phyloP scores from a whole-genome alignment of 2,329 filamentous ascomycete genomes.

The Pezicula neosporulosa region DNA sequence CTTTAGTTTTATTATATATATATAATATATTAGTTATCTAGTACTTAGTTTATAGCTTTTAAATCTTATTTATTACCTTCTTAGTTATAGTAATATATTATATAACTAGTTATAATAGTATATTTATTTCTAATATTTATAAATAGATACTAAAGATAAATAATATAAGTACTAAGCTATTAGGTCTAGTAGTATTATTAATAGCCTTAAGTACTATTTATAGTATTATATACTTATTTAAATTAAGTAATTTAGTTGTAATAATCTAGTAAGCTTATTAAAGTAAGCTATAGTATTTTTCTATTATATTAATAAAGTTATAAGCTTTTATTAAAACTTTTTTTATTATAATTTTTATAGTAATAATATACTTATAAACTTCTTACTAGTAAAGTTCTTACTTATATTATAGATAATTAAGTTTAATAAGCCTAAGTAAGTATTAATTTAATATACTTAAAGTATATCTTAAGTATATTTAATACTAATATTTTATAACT shows the following conservation, averaged over 20 bases:
- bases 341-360: too few relatives aligned
- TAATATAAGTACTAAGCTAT: constrained; percentile 4
- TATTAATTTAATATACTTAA: too few relatives aligned
- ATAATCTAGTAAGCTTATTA: constrained; percentile 4
- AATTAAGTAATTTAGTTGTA: constrained; percentile 1
- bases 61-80: constrained; percentile 4
- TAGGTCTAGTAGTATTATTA: too few relatives aligned
- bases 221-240: constrained; percentile 3
- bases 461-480: too few relatives aligned
- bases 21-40: constrained; percentile 1
- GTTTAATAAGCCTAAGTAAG: too few relatives aligned
- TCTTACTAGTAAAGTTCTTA: too few relatives aligned
- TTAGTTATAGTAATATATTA: neutral
- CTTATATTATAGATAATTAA: too few relatives aligned
- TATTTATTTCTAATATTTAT: neutral
- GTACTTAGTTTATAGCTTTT: neutral
- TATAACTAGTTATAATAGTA: neutral
- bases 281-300: constrained; percentile 2
- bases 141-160: constrained; percentile 9
- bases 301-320: too few relatives aligned
- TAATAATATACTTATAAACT: too few relatives aligned
- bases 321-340: too few relatives aligned
- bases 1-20: neutral
- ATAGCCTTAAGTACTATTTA: constrained; percentile 11
- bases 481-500: too few relatives aligned